These are phyloP conservation scores for Pestalotiopsis sp. DNA, from an alignment of 2,329 filamentous ascomycete species.

Conservation along the genomic window DNA sequence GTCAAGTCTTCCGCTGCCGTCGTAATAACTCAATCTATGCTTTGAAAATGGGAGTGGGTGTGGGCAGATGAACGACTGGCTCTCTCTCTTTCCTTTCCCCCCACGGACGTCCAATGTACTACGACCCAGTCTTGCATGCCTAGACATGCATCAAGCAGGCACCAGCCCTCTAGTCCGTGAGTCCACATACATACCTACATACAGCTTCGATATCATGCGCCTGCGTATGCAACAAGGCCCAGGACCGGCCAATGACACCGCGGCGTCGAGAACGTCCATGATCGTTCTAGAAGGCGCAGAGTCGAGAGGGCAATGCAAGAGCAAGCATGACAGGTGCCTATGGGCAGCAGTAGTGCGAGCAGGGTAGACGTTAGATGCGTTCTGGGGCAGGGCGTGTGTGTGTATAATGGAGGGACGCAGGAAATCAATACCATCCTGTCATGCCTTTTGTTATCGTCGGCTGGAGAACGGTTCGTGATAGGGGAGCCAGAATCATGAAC, in stretches of 20 bases:
- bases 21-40: neutral
- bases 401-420: no score
- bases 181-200: neutral
- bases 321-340: neutral
- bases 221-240: neutral
- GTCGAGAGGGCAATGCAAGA: neutral
- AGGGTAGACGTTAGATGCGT: no score
- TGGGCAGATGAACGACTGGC: neutral
- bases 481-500: no score
- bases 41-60: neutral
- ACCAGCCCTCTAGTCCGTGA: neutral
- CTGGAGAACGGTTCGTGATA: no score
- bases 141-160: slow-evolving; percentile 1
- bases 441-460: no score
- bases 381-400: no score
- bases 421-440: no score
- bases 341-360: neutral
- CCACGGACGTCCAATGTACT: neutral
- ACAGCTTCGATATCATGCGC: neutral
- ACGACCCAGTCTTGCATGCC: neutral
- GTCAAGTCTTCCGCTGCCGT: neutral
- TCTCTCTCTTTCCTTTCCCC: neutral
- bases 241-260: neutral
- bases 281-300: slow-evolving; percentile 10
- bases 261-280: neutral